These are phyloP conservation scores for Hamamelis virginiana DNA, from an alignment of 164 flowering plant species.

Conservation along the genomic window DNA sequence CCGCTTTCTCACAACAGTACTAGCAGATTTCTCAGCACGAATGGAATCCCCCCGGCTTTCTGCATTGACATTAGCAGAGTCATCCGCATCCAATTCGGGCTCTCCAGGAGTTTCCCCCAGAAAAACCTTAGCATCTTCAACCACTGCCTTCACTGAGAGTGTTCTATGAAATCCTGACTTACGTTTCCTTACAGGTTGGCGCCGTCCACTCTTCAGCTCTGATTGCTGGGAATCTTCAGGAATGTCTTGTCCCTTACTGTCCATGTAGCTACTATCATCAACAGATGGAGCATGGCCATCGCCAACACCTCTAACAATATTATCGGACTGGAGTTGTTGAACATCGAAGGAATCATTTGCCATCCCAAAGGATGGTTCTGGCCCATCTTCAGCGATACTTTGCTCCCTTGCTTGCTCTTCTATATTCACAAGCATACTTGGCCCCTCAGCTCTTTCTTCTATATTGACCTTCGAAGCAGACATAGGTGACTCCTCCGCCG, in stretches of 20 bases:
- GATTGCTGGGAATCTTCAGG: constrained; percentile 58
- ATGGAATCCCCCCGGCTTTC: constrained; percentile 37
- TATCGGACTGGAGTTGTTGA: constrained; percentile 24
- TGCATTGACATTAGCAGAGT: constrained; percentile 29
- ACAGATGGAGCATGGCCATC: constrained; percentile 24
- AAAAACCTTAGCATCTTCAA: constrained; percentile 56
- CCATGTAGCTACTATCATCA: constrained; percentile 39
- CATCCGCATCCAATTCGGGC: constrained; percentile 21
- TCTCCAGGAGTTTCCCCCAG: constrained; percentile 37
- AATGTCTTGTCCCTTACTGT: constrained; percentile 26
- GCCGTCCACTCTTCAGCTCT: constrained; percentile 29
- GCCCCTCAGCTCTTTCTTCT: constrained; percentile 18
- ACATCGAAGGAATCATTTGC: constrained; percentile 31
- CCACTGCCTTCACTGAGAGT: constrained; percentile 61
- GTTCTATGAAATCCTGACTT: constrained; percentile 41
- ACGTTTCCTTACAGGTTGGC: constrained; percentile 33
- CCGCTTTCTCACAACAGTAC: constrained; percentile 46
- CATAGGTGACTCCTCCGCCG: constrained; percentile 8
- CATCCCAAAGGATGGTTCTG: constrained; percentile 21
- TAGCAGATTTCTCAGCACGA: constrained; percentile 22
- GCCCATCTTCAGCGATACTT: constrained; percentile 14
- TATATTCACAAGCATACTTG: constrained; percentile 1
- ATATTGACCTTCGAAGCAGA: constrained; percentile 5
- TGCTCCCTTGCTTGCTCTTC: constrained; percentile 8
- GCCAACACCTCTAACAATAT: constrained; percentile 20